A percentile compares a stretch with the other conserved stretches of the same genome.
phyloP scores from a whole-genome alignment of 805 yeast species.

The Candida saitoana region DNA sequence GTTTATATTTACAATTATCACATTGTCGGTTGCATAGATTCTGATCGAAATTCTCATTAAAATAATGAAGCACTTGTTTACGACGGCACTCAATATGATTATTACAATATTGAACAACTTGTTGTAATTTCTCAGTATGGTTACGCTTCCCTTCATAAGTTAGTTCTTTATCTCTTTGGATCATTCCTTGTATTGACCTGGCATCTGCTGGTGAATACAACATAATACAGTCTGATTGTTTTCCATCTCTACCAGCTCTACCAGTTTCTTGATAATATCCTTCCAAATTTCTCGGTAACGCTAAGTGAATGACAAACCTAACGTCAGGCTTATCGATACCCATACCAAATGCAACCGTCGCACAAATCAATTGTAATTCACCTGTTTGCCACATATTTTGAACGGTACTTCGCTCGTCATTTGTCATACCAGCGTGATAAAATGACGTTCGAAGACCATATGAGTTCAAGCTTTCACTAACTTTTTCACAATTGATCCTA shows the following conservation, averaged over 20 bases:
- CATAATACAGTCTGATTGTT: conserved; percentile 74
- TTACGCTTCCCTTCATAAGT: conserved; percentile 63
- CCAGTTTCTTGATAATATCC: conserved; percentile 99
- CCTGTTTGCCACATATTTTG: conserved; percentile 82
- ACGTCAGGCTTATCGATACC: conserved; percentile 98
- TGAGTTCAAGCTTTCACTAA: conserved; percentile 54
- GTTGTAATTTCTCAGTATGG: conserved; percentile 70
- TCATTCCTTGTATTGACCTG: conserved; percentile 67
- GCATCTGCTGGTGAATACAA: conserved; percentile 82
- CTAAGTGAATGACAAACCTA: conserved; percentile 82
- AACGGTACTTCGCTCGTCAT: conserved; percentile 66
- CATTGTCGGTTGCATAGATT: conserved; percentile 65
- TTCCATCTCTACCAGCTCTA: conserved; percentile 96
- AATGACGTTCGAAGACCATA: conserved; percentile 66
- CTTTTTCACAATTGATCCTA: conserved; percentile 80
- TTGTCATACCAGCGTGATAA: conserved; percentile 94
- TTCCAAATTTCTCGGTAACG: conserved; percentile 85
- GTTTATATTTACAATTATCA: conserved; percentile 68
- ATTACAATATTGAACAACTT: conserved; percentile 89
- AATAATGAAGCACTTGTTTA: conserved; percentile 82
- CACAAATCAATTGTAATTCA: conserved; percentile 75
- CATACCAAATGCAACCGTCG: conserved; percentile 98
- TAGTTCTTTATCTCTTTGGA: conserved; percentile 69
- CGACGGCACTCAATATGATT: conserved; percentile 88
- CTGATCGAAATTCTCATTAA: conserved; percentile 76